Evolutionary conservation across 768 basidiomycete genomes (phyloP), one percentile per base, ranked within the genome.

Genomic region (Lactarius deliciosus): DNA sequence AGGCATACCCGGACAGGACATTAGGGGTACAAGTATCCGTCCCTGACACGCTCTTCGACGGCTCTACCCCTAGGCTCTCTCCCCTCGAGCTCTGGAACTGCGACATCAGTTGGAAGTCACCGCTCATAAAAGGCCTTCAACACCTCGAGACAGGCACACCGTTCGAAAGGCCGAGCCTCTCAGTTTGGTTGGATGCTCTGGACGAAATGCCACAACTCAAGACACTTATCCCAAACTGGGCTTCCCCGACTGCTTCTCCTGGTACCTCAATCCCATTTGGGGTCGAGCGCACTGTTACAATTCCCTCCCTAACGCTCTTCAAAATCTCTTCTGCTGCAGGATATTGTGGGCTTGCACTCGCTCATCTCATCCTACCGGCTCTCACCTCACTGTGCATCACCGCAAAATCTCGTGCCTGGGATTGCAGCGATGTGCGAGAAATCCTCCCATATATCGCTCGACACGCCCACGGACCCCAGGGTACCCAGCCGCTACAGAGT

Each of bases 361-460:
- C 54, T 5, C 60, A 69, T 47, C 65, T 69, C 20, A 15, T 34
- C 32, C 38, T 69, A 4, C 68, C 65, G 10, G 45, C 45, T 22
- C 45, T 47, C n/a, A 22, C 22, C 5, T 9, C 3, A 11, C 10
- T 64, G 20, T 13, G 45, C 65, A 28, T 63, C 6, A 5, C n/a
- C 10, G 40, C 11, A 47, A 7, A 34, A 22, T 64, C 54, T 10
- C 1, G 16, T 22, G 5, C 15, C 25, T 0, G 1, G 18, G 53
- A 43, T 8, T 43, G 34, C 36, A 34, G 5, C 11, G 45, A 66
- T 28, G 30, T 67, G 13, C 53, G 22, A 28, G 30, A 7, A 15
- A 7, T 63, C 1, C 10, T 64, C 13, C 62, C 65, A 11, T 20
- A 34, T 20, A 1, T 64, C 11, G 8, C 41, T 6, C 38, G 34